These are phyloP conservation scores for Cladophialophora exuberans DNA, from an alignment of 2,329 filamentous ascomycete genomes.

Conservation along the genomic window DNA sequence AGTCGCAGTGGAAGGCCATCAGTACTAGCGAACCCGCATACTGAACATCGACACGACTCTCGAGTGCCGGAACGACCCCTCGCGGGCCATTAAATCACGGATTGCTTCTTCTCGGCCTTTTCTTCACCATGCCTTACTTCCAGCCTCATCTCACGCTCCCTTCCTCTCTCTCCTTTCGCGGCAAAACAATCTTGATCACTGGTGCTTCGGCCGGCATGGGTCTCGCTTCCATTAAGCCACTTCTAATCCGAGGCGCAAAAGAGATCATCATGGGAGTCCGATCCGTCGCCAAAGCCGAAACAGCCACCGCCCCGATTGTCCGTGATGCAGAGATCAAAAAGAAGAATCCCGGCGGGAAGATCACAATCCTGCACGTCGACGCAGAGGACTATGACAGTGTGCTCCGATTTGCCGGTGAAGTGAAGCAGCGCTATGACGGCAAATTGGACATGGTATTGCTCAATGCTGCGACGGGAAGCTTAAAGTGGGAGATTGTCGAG, in stretches of 20 bases:
- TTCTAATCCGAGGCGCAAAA: constrained; percentile 42
- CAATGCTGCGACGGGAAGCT: constrained; percentile 47
- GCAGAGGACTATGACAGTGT: constrained; percentile 45
- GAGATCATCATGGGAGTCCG: constrained; percentile 53
- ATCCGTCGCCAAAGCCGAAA: constrained; percentile 46
- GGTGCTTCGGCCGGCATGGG: constrained; percentile 53
- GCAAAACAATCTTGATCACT: constrained; percentile 43
- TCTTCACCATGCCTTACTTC: not conserved
- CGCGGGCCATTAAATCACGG: too few relatives aligned
- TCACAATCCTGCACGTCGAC: constrained; percentile 52
- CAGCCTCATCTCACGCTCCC: not conserved
- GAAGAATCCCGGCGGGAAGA: constrained; percentile 39
- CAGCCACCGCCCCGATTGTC: constrained; percentile 33
- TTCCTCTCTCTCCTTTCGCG: not conserved
- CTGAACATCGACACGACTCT: too few relatives aligned
- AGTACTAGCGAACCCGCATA: too few relatives aligned
- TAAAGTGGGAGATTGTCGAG: constrained; percentile 21
- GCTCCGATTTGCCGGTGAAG: constrained; percentile 35
- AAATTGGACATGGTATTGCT: constrained; percentile 50
- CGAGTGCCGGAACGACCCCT: too few relatives aligned
- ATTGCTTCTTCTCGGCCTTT: too few relatives aligned
- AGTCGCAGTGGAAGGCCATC: too few relatives aligned
- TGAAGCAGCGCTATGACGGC: not conserved
- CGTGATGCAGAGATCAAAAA: constrained; percentile 19
- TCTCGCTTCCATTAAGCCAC: constrained; percentile 47